Base-by-base conservation (phyloP, 1,139 yeast genomes). In the Blastobotrys proliferans region DNA sequence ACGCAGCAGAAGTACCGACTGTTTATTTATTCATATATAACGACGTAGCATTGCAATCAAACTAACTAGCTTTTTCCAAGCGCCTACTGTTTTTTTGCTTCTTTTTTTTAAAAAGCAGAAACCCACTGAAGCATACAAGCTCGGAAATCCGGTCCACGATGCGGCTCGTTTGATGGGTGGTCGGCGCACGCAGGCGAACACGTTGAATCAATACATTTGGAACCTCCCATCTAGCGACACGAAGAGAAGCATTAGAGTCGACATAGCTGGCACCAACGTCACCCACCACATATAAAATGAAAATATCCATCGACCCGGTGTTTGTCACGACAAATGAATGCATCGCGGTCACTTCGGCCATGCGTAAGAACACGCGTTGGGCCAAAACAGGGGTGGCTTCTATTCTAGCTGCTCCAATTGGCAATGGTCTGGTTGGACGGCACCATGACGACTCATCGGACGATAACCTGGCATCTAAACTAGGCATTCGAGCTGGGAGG, bases 261-360 rank as follows among this genome's bases (percentile, higher is more conserved):
- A n/a, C n/a, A n/a, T n/a, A n/a, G n/a, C n/a, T n/a, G n/a, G n/a
- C n/a, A n/a, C n/a, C n/a, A n/a, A n/a, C n/a, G n/a, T n/a, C n/a
- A n/a, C n/a, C n/a, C n/a, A n/a, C n/a, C n/a, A n/a, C 30, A 27
- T 6, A 27, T 27, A 27, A 8, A n/a, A 44, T 44, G 51, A 44
- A 39, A n/a, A 49, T 55, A 24, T 60, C 83, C 4, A 68, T 86
- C 43, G 95, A 87, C 61, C 87, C 95, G 13, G 76, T 83, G 48
- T 84, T 95, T 4, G 77, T 90, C 53, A 83, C 87, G 51, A 81
- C 87, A 50, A 85, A 85, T 60, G 97, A 92, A 67, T 87, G 97
- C 62, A 83, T 87, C 61, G 73, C 82, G 43, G 77, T 92, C 46
- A 81, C 94, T 16, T 82, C 95, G 13, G 92, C 94, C 24, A 88